These are phyloP conservation scores for Coniella vitis DNA, from an alignment of 2,329 filamentous ascomycete genomes.

Conservation along the genomic window DNA sequence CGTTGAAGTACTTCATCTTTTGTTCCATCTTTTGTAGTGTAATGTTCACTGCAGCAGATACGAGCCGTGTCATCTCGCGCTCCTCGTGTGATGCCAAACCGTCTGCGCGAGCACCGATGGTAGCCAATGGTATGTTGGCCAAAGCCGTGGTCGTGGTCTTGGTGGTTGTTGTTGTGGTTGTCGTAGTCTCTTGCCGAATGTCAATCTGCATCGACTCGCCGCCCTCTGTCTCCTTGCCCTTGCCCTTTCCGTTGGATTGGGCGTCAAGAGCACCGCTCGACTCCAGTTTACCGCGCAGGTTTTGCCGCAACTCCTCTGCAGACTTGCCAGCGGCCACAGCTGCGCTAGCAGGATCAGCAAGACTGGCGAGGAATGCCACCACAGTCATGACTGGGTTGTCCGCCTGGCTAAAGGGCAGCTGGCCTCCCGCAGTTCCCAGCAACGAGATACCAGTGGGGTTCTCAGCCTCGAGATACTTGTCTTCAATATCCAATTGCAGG, in stretches of 20 bases:
- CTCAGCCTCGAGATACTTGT: conserved; percentile 88
- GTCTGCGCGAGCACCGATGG: conserved; percentile 77
- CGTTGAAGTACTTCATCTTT: conserved; percentile 92
- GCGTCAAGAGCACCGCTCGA: conserved; percentile 30
- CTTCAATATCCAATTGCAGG: conserved; percentile 91
- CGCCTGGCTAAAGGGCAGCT: conserved; percentile 81
- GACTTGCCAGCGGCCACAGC: conserved; percentile 86
- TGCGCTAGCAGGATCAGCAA: conserved; percentile 84
- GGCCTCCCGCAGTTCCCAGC: conserved; percentile 67
- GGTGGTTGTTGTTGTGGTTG: conserved; percentile 42
- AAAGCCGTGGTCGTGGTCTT: conserved; percentile 43
- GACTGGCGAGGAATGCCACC: conserved; percentile 84
- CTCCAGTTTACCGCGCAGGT: conserved; percentile 72
- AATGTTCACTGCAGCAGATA: conserved; percentile 86
- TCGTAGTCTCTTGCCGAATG: conserved; percentile 38
- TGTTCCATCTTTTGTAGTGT: conserved; percentile 94
- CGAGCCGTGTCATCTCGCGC: conserved; percentile 88
- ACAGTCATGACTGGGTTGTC: conserved; percentile 98
- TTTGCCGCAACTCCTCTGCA: conserved; percentile 76
- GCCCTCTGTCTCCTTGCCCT: conserved; percentile 42
- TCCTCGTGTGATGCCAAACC: conserved; percentile 94
- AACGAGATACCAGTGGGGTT: conserved; percentile 54
- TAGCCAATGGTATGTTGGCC: conserved; percentile 75
- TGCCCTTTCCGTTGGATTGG: conserved; percentile 51
- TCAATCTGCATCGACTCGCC: conserved; percentile 59